Base-by-base conservation (phyloP, 768 basidiomycete genomes). In the Amanita rubescens region DNA sequence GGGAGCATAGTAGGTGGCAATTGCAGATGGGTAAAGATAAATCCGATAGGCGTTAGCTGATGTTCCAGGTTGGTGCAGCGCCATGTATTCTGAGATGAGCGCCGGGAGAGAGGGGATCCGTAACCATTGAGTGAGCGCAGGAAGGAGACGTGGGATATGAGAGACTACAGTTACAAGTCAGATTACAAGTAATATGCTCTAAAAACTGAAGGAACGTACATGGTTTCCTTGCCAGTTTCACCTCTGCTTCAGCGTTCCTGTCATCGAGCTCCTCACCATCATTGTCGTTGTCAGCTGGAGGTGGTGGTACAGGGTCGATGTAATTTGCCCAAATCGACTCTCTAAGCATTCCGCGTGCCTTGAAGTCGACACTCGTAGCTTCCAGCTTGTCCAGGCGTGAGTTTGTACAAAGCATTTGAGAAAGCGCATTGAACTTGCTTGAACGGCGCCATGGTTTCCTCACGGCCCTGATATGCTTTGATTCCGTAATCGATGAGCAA, bases 371-470 rank as follows among this genome's bases (percentile, higher is more conserved):
- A 24, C 8, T 22, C 3, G 24, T 22, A 30, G 56, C 51, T 14
- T 47, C 46, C 19, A 57, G 33, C 35, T 57, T 54, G 37, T 54
- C 33, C 7, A 57, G 37, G 10, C 19, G 42, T 27, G 49, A 41
- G 46, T 57, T 58, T 8, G 44, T 46, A 15, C 51, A n/a, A 1
- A 57, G 43, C 53, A 57, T 57, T 44, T 57, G 57, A 5, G 48
- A 41, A 14, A 57, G 47, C 8, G 53, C 47, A 17, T 54, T 12
- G 33, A 49, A 49, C 7, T 15, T 33, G 22, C 25, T 57, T 10
- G 57, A 47, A 9, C 27, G 7, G 11, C 17, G 27, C 1, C 7
- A 47, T 17, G 7, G 1, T 3, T n/a, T 4, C 17, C 32, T 47
- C 11, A 33, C 30, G 17, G 3, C 24, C 30, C 10, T 19, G 3